These are phyloP conservation scores for Nigrograna mackinnonii DNA, from an alignment of 2,329 filamentous ascomycete species.

Conservation along the genomic window DNA sequence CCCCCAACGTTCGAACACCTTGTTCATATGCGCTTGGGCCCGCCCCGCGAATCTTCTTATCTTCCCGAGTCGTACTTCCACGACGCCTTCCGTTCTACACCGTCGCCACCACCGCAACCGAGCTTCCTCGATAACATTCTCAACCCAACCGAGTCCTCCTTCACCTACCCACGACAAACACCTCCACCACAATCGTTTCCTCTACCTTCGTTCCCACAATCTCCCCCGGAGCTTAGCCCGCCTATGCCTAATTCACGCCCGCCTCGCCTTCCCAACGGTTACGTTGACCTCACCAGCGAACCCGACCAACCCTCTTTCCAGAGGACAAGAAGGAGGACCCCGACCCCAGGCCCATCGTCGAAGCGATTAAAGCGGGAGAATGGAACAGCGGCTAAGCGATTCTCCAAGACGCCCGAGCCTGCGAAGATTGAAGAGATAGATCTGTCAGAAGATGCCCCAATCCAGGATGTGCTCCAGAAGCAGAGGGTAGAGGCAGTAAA, in stretches of 20 bases:
- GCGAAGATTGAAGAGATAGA: conserved; percentile 54
- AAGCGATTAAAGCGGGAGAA: conserved; percentile 33
- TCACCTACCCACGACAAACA: conserved; percentile 5
- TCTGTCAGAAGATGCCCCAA: conserved; percentile 46
- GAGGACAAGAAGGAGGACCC: conserved; percentile 22
- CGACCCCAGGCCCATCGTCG: conserved; percentile 30
- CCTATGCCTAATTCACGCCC: too few relatives aligned
- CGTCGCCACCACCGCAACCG: conserved; percentile 15
- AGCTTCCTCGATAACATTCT: conserved; percentile 34
- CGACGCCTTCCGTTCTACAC: conserved; percentile 17
- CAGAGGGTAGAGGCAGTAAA: conserved; percentile 57
- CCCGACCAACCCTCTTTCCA: conserved; percentile 20
- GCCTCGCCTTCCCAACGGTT: conserved; percentile 34
- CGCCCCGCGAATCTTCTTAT: background rate
- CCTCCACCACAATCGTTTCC: conserved; percentile 5
- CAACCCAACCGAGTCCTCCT: conserved; percentile 18
- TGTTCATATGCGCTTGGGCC: too few relatives aligned
- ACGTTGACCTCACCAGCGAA: conserved; percentile 37
- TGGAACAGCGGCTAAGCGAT: conserved; percentile 8
- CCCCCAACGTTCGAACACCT: conserved; percentile 3
- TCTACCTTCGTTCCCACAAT: conserved; percentile 3
- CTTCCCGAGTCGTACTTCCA: conserved; percentile 12
- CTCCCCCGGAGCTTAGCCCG: too few relatives aligned
- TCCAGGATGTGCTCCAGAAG: conserved; percentile 54
- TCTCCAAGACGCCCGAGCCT: conserved; percentile 5